Conservation (phyloP, 306 rosid genomes). For the Delonix regia region DNA sequence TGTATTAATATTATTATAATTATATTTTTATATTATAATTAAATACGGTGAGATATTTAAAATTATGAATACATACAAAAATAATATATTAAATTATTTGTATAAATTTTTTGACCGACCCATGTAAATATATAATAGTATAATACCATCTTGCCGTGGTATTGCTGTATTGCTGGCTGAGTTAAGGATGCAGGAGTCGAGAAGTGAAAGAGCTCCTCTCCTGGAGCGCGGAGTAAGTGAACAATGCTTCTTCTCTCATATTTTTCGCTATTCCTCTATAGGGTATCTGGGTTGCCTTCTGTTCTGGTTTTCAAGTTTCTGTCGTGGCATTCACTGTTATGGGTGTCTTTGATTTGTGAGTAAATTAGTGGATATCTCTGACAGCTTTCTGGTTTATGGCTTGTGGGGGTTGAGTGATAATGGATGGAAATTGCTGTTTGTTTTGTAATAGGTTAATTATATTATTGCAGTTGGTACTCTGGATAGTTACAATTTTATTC, state of each 20-base stretch:
- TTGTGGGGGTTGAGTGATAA: background rate
- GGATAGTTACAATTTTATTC: background rate
- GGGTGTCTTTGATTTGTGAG: background rate
- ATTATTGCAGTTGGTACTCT: background rate
- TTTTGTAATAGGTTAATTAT: background rate
- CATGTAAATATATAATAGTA: background rate
- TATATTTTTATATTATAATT: too few species aligned
- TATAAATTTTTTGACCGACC: background rate
- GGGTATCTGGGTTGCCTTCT: background rate
- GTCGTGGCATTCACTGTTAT: too few species aligned
- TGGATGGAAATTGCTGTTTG: background rate
- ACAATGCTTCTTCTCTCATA: background rate
- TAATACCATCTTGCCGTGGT: too few species aligned
- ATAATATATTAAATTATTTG: too few species aligned
- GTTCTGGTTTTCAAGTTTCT: too few species aligned
- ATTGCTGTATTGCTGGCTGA: background rate
- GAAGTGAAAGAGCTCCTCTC: conserved; percentile 52
- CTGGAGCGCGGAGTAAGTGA: conserved; percentile 43
- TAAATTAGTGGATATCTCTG: background rate
- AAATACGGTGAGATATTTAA: too few species aligned
- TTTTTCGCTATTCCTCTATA: background rate
- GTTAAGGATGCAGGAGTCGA: conserved; percentile 33
- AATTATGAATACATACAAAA: too few species aligned
- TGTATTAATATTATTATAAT: too few species aligned
- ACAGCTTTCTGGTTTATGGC: background rate